phyloP scores from a whole-genome alignment of 208 protist genomes.

The Novymonas esmeraldas region DNA sequence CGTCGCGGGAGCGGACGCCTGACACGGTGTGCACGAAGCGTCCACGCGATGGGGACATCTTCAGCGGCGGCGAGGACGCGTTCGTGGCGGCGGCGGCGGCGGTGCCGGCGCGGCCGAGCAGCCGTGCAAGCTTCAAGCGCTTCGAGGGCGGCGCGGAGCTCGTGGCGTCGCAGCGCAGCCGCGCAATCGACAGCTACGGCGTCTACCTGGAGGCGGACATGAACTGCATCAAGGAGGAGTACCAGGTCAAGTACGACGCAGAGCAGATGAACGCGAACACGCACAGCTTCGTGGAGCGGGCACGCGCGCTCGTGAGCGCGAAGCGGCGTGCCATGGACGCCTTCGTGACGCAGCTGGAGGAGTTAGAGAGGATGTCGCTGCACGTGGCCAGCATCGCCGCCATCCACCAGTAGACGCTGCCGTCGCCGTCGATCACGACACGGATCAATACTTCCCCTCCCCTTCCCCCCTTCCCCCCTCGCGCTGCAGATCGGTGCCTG shows the following conservation, averaged over 20 bases:
- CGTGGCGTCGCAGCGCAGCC: constrained; percentile 29
- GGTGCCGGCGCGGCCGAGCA: constrained; percentile 7
- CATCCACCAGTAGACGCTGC: constrained; percentile 15
- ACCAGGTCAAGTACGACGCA: constrained; percentile 62
- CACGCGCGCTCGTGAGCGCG: constrained; percentile 23
- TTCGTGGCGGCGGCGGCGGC: too few species aligned
- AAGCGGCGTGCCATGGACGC: constrained; percentile 45
- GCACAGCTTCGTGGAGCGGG: constrained; percentile 40
- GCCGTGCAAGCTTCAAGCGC: constrained; percentile 19
- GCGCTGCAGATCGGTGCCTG: neutral
- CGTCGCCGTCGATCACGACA: neutral
- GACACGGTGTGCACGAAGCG: constrained; percentile 31
- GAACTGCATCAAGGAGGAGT: constrained; percentile 64
- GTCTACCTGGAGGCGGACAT: constrained; percentile 56
- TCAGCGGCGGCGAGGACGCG: constrained; percentile 6
- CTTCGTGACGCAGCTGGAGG: constrained; percentile 38
- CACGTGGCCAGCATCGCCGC: constrained; percentile 20
- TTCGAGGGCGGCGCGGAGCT: constrained; percentile 29
- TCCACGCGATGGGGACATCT: constrained; percentile 14
- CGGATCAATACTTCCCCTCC: neutral
- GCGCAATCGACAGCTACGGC: constrained; percentile 44
- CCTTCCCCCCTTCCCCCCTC: neutral
- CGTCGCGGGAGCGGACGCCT: constrained; percentile 23
- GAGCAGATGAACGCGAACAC: constrained; percentile 39
- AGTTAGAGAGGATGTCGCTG: constrained; percentile 34